Conservation (phyloP, 1,284 basidiomycete genomes). For the Nidula niveotomentosa region DNA sequence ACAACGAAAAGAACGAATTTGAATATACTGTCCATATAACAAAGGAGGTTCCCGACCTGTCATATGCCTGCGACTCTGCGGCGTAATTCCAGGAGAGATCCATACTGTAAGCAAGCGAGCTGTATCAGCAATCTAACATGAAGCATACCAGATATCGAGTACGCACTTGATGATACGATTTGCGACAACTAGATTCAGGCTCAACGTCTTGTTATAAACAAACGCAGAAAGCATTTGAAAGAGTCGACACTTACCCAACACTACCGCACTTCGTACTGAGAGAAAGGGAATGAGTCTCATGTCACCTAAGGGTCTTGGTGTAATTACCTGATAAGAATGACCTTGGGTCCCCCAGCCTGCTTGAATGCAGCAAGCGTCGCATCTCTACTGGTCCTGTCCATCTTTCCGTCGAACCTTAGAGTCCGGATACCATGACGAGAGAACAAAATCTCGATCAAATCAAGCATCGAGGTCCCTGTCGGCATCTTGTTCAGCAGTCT, state of each 20-base stretch:
- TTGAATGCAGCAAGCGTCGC: slow-evolving; percentile 49
- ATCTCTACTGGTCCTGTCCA: slow-evolving; percentile 54
- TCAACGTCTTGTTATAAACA: slow-evolving; percentile 6
- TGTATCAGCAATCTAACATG: not conserved
- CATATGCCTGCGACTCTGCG: slow-evolving; percentile 66
- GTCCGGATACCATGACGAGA: slow-evolving; percentile 55
- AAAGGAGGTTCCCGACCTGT: slow-evolving; percentile 35
- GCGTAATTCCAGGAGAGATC: slow-evolving; percentile 76
- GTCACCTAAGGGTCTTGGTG: not conserved
- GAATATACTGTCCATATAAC: not conserved
- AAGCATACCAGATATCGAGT: slow-evolving; percentile 2
- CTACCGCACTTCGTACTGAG: slow-evolving; percentile 64
- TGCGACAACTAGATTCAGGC: slow-evolving; percentile 60
- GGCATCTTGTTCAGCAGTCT: not conserved
- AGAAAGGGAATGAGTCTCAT: not conserved
- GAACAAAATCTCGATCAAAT: slow-evolving; percentile 59
- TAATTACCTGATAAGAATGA: slow-evolving; percentile 60
- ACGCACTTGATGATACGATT: slow-evolving; percentile 68
- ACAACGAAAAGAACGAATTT: not conserved
- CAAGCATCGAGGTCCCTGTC: slow-evolving; percentile 73
- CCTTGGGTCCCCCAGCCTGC: slow-evolving; percentile 49
- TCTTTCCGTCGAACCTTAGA: slow-evolving; percentile 64
- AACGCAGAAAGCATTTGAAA: not conserved
- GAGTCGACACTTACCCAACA: slow-evolving; percentile 42
- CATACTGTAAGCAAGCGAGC: slow-evolving; percentile 37